Evolutionary conservation across 805 yeast species (phyloP).

Genomic region (Suhomyces tanzawaensis): DNA sequence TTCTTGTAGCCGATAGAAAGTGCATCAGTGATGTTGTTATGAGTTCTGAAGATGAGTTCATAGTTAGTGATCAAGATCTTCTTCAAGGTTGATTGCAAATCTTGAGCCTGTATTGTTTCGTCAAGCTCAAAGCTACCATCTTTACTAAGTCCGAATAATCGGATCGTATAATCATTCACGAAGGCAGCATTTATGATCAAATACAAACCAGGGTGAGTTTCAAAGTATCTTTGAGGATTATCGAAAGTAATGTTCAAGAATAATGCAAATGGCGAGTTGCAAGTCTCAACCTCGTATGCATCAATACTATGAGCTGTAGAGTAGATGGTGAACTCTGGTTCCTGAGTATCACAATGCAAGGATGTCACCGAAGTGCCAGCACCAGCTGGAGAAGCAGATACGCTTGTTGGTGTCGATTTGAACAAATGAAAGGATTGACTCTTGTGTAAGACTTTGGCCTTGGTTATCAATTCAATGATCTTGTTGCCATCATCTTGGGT

Average conservation of each 20-base stretch:
- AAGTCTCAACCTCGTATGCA: slow-evolving; percentile 50
- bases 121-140: slow-evolving; percentile 15
- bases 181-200: slow-evolving; percentile 46
- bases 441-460: slow-evolving; percentile 72
- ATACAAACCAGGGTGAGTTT: slow-evolving; percentile 28
- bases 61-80: slow-evolving; percentile 21
- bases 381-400: neutral
- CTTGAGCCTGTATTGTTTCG: slow-evolving; percentile 19
- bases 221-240: slow-evolving; percentile 19
- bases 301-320: slow-evolving; percentile 67
- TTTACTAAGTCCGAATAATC: slow-evolving; percentile 18
- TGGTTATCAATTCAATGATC: slow-evolving; percentile 57
- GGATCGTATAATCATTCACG: slow-evolving; percentile 12
- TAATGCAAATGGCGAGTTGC: slow-evolving; percentile 62
- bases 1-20: slow-evolving; percentile 18
- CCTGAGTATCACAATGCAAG: neutral
- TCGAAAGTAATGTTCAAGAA: slow-evolving; percentile 58
- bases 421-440: slow-evolving; percentile 86
- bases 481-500: slow-evolving; percentile 21
- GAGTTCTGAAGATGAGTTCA: slow-evolving; percentile 22
- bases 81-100: slow-evolving; percentile 21
- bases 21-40: slow-evolving; percentile 19
- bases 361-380: neutral
- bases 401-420: slow-evolving; percentile 32
- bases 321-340: slow-evolving; percentile 40